These are phyloP conservation scores for Cinnamomum micranthum DNA, from an alignment of 164 flowering plant species.

Conservation along the genomic window DNA sequence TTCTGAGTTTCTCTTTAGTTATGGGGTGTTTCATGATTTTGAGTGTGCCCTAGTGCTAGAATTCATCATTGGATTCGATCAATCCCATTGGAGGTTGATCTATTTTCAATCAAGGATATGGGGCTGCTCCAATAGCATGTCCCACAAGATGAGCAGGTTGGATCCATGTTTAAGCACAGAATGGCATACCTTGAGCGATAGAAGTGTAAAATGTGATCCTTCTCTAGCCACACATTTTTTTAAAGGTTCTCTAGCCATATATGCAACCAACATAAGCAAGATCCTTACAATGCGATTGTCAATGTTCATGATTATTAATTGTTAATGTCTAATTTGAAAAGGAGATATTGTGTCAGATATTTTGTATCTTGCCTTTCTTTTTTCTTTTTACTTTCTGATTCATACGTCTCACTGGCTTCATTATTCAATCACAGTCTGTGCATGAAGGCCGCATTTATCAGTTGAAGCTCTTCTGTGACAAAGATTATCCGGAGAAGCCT, in stretches of 20 bases:
- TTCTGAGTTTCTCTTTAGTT: too few species aligned
- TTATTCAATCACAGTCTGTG: conserved; percentile 53
- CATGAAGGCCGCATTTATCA: conserved; percentile 99
- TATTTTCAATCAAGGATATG: too few species aligned
- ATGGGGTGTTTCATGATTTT: too few species aligned
- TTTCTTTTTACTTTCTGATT: not conserved
- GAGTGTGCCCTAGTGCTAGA: too few species aligned
- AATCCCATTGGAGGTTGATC: too few species aligned
- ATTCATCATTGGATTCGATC: too few species aligned
- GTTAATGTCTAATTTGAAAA: not conserved
- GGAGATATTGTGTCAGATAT: not conserved
- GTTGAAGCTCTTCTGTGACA: conserved; percentile 93
- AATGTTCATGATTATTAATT: not conserved
- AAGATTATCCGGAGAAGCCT: conserved; percentile 97
- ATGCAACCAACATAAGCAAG: not conserved
- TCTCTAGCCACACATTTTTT: not conserved
- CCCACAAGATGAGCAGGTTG: too few species aligned
- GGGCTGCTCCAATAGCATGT: too few species aligned
- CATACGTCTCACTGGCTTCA: not conserved
- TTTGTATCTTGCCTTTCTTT: not conserved
- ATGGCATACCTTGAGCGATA: too few species aligned
- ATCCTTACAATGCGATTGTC: not conserved
- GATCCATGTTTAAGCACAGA: too few species aligned
- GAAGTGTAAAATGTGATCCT: not conserved
- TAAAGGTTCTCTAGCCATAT: not conserved